phyloP scores from a whole-genome alignment of 1,284 basidiomycete species.

The Melampsora abietis-canadensis region DNA sequence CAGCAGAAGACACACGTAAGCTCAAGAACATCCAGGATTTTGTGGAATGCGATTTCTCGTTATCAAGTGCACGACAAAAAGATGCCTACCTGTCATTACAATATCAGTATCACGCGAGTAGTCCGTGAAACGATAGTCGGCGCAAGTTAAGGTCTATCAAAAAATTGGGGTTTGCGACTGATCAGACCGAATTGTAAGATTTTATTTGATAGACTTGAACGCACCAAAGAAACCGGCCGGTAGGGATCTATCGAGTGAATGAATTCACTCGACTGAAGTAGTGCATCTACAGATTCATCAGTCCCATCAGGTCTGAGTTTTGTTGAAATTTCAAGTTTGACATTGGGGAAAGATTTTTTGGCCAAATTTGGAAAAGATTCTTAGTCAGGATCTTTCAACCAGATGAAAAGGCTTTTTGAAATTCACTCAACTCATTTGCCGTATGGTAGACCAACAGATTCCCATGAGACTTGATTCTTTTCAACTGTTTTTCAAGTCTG shows the following conservation, averaged over 20 bases:
- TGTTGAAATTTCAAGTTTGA: background rate
- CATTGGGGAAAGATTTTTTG: background rate
- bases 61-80: background rate
- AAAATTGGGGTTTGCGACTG: background rate
- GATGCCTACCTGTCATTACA: slow-evolving; percentile 16
- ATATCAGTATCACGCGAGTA: slow-evolving; percentile 32
- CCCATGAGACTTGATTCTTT: background rate
- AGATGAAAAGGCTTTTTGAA: no score
- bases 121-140: slow-evolving; percentile 35
- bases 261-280: background rate
- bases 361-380: background rate
- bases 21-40: background rate
- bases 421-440: slow-evolving; percentile 21
- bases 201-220: background rate
- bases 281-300: background rate
- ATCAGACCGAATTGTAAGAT: background rate
- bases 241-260: slow-evolving; percentile 28
- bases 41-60: background rate
- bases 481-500: background rate
- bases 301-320: slow-evolving; percentile 26
- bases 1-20: background rate
- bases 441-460: slow-evolving; percentile 34
- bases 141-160: slow-evolving; percentile 36
- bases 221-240: slow-evolving; percentile 30
- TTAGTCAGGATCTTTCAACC: no score